phyloP scores from a whole-genome alignment of 345 rosid genomes.

The Lenwebbia sp. region DNA sequence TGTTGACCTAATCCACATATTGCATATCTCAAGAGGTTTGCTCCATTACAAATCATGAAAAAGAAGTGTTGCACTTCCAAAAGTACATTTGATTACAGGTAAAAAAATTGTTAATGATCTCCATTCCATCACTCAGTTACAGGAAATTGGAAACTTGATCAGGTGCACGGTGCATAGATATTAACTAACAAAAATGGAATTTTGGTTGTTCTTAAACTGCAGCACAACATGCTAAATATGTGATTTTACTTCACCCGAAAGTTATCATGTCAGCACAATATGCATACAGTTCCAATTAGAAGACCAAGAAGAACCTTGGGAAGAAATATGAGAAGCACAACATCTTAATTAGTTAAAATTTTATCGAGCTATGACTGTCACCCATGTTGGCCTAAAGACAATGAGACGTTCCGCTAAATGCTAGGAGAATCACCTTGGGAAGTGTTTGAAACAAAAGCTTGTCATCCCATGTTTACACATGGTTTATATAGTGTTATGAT shows the following conservation, averaged over 20 bases:
- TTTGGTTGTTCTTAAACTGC: neutral
- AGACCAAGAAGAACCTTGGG: neutral
- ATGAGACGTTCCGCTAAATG: neutral
- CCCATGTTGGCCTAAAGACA: neutral
- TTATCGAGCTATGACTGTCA: neutral
- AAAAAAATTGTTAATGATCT: neutral
- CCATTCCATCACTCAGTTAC: neutral
- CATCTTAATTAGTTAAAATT: neutral
- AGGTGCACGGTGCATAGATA: neutral
- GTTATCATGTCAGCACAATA: neutral
- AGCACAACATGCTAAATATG: neutral
- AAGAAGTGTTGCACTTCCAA: neutral
- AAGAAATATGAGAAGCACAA: neutral
- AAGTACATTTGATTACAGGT: neutral
- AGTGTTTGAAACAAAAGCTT: neutral
- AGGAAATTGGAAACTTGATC: neutral
- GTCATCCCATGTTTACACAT: neutral
- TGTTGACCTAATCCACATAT: neutral
- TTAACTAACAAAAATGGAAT: neutral
- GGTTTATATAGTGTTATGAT: neutral
- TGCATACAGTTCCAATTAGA: neutral
- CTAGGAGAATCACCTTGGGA: neutral
- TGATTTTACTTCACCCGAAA: neutral
- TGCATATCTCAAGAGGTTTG: neutral
- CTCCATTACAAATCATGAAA: neutral